Evolutionary conservation across 345 rosid genomes (phyloP).

Genomic region (Theobroma cacao): DNA sequence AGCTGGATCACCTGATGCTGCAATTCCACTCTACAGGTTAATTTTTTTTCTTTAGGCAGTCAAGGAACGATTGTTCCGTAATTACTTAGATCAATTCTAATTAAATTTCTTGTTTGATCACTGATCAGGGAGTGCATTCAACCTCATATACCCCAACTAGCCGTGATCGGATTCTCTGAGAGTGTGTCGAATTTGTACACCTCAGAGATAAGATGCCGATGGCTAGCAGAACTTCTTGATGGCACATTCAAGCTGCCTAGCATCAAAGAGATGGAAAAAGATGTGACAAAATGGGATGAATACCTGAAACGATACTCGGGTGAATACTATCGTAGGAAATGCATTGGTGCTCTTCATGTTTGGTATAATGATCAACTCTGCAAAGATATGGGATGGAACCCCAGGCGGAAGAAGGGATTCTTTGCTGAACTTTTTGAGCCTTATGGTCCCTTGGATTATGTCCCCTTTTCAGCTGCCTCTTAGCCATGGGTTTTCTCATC

Average conservation of each 20-base stretch:
- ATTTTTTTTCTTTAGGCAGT: background rate
- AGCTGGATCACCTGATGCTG: slow-evolving; percentile 5
- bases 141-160: slow-evolving; percentile 32
- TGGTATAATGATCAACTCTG: slow-evolving; percentile 34
- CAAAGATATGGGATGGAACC: slow-evolving; percentile 33
- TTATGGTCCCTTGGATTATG: slow-evolving; percentile 29
- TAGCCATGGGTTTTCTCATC: too few relatives aligned
- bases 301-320: slow-evolving; percentile 24
- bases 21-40: slow-evolving; percentile 34
- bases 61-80: too few relatives aligned
- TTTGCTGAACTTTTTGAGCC: slow-evolving; percentile 35
- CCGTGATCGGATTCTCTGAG: slow-evolving; percentile 27
- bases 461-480: background rate
- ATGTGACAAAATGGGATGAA: slow-evolving; percentile 24
- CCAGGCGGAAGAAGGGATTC: slow-evolving; percentile 26
- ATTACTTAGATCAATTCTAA: too few relatives aligned
- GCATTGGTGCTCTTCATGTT: slow-evolving; percentile 22
- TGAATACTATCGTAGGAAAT: slow-evolving; percentile 15
- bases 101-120: background rate
- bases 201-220: slow-evolving; percentile 27
- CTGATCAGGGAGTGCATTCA: slow-evolving; percentile 33
- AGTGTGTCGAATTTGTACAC: slow-evolving; percentile 22
- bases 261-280: slow-evolving; percentile 32
- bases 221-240: slow-evolving; percentile 28
- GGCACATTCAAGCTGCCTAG: slow-evolving; percentile 27